Conservation (phyloP, 2,329 filamentous ascomycete species). For the Colletotrichum siamense region DNA sequence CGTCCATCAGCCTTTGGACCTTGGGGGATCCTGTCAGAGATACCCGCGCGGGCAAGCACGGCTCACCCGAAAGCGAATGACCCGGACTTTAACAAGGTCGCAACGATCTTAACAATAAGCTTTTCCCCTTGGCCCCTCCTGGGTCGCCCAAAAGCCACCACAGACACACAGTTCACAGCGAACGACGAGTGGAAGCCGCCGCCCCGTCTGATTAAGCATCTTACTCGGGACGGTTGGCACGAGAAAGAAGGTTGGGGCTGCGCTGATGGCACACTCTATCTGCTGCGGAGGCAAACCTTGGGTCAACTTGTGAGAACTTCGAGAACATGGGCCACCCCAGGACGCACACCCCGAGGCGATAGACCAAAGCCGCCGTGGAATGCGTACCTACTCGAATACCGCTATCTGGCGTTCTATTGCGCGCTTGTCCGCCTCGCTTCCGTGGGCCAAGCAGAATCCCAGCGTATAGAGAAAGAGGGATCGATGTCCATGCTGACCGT, state of each 20-base stretch:
- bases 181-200: neutral
- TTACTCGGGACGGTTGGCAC: slow-evolving; percentile 1
- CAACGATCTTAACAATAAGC: slow-evolving; percentile 6
- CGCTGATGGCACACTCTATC: neutral
- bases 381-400: neutral
- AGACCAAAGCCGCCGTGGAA: neutral
- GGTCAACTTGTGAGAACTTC: neutral
- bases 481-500: neutral
- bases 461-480: neutral
- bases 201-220: slow-evolving; percentile 14
- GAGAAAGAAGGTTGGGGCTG: neutral
- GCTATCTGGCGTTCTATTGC: neutral
- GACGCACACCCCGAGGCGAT: neutral
- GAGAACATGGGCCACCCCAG: neutral
- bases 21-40: neutral
- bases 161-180: neutral
- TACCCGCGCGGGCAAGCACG: neutral
- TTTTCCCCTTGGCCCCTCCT: neutral
- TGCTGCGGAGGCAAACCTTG: neutral
- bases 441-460: neutral
- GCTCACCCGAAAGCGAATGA: neutral
- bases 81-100: neutral
- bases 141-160: neutral
- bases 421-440: neutral
- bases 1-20: neutral